Percentiles rank a stretch among this genome's conserved stretches.
phyloP scores from a whole-genome alignment of 2,329 filamentous ascomycete species.

The Penicillium sp. region DNA sequence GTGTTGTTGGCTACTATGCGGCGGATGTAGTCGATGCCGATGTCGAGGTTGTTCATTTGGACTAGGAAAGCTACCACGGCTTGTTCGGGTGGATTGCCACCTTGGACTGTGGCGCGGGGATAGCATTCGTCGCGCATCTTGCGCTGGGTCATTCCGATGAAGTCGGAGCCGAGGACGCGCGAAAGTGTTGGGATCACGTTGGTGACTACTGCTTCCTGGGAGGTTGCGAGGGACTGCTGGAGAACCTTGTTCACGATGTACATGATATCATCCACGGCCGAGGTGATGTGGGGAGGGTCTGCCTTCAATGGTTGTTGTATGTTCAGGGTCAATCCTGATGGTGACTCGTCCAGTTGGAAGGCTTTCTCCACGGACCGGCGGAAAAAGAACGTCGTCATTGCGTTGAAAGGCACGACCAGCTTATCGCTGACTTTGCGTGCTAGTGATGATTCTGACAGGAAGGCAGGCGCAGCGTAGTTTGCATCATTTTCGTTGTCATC shows the following conservation, averaged over 20 bases:
- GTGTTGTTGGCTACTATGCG: slow-evolving; percentile 79
- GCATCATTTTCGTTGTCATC: slow-evolving; percentile 59
- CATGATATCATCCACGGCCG: slow-evolving; percentile 98
- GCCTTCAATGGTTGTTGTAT: slow-evolving; percentile 71
- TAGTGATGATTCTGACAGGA: slow-evolving; percentile 79
- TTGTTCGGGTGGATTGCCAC: slow-evolving; percentile 82
- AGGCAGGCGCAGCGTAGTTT: slow-evolving; percentile 69
- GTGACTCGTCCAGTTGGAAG: slow-evolving; percentile 92
- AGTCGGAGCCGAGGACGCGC: slow-evolving; percentile 82
- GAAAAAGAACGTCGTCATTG: slow-evolving; percentile 96
- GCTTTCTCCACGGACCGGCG: slow-evolving; percentile 95
- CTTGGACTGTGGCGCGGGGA: slow-evolving; percentile 76
- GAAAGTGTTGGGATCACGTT: slow-evolving; percentile 78
- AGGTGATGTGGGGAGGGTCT: slow-evolving; percentile 88
- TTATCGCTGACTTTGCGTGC: slow-evolving; percentile 76
- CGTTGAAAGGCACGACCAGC: slow-evolving; percentile 80
- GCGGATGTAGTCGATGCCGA: slow-evolving; percentile 86
- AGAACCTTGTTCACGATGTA: slow-evolving; percentile 96
- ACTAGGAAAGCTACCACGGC: slow-evolving; percentile 88
- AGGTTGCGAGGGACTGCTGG: slow-evolving; percentile 83
- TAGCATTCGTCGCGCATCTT: slow-evolving; percentile 98
- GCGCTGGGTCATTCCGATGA: slow-evolving; percentile 94
- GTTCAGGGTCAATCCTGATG: slow-evolving; percentile 76
- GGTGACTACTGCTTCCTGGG: slow-evolving; percentile 76
- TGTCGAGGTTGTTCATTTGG: slow-evolving; percentile 92